These are phyloP conservation scores for Aspergillus funiculosus DNA, from an alignment of 495 filamentous ascomycete species.

Conservation along the genomic window DNA sequence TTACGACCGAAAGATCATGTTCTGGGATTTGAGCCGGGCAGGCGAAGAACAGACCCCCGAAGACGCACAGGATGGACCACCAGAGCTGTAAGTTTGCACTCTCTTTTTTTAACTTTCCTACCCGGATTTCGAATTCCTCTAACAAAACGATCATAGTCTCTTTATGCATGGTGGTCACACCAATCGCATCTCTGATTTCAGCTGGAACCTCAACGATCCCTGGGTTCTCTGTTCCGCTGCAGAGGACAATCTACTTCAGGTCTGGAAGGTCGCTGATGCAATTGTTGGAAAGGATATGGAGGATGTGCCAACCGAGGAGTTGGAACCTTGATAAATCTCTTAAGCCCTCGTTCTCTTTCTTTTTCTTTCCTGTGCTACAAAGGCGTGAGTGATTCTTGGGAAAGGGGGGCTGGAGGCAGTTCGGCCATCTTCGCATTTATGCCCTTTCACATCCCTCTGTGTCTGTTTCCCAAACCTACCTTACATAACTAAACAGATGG, in stretches of 20 bases:
- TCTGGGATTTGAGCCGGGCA: slow-evolving; percentile 89
- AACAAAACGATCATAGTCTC: slow-evolving; percentile 43
- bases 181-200: slow-evolving; percentile 91
- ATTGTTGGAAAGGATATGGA: slow-evolving; percentile 79
- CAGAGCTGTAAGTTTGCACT: slow-evolving; percentile 84
- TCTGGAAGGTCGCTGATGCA: slow-evolving; percentile 90
- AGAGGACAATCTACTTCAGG: slow-evolving; percentile 93
- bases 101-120: background rate
- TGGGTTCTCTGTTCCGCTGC: slow-evolving; percentile 93
- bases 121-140: slow-evolving; percentile 9
- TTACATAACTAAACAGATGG: too few species aligned
- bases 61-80: slow-evolving; percentile 93
- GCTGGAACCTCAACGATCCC: slow-evolving; percentile 92
- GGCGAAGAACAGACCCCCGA: slow-evolving; percentile 94
- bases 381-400: too few species aligned
- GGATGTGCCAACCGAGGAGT: slow-evolving; percentile 71
- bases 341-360: background rate
- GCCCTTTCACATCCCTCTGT: too few species aligned
- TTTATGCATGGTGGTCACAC: slow-evolving; percentile 99
- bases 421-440: too few species aligned
- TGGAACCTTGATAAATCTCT: slow-evolving; percentile 49
- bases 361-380: background rate
- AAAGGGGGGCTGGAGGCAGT: too few species aligned
- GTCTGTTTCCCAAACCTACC: too few species aligned
- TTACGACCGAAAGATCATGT: slow-evolving; percentile 87